Base-by-base conservation (phyloP, 108 stramenopile species). In the Aurantiochytrium sp. region DNA sequence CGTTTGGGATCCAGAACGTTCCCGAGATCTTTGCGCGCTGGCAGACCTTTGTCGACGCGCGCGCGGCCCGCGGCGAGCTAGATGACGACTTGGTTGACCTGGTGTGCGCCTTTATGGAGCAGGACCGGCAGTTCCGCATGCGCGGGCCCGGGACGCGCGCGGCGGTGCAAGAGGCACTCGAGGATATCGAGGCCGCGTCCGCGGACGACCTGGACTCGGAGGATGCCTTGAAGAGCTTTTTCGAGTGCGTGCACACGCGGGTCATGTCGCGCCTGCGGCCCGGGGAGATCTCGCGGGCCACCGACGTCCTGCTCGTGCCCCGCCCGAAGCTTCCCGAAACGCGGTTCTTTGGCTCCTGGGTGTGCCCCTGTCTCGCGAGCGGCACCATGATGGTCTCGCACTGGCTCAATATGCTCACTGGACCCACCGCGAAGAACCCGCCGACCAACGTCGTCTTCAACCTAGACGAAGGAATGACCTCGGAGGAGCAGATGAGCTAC, bases 341-440 rank as follows among this genome's bases (percentile, higher is more conserved):
- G 42, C 73, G 73, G 39, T 81, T 81, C 30, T 81, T 81, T 42
- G 73, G 73, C 19, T 81, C 73, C 45, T 81, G 73, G 73, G 73
- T 81, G 15, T 81, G 73, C 39, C 73, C 73, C 6, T 81, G 73
- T 24, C 73, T 81, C 17, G 36, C 42, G n/a, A 48, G 73, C 45
- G 73, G 73, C 12, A 81, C 73, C 39, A 48, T 81, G 39, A 48
- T 81, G 45, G 73, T 81, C 39, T 81, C 73, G 73, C 36, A 81
- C 42, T 81, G 73, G 73, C 45, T 81, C 42, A 81, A 81, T 81
- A n/a, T 48, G n/a, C 73, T 81, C 12, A 81, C 73, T 21, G 73
- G 42, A 6, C 73, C 73, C 6, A 81, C 39, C 8, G 73, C 15
- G 39, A 81, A 81, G 73, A 48, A 81, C 24, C 73, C 73, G 19